phyloP scores from a whole-genome alignment of 2,329 filamentous ascomycete species.

The Lachnellula suecica region DNA sequence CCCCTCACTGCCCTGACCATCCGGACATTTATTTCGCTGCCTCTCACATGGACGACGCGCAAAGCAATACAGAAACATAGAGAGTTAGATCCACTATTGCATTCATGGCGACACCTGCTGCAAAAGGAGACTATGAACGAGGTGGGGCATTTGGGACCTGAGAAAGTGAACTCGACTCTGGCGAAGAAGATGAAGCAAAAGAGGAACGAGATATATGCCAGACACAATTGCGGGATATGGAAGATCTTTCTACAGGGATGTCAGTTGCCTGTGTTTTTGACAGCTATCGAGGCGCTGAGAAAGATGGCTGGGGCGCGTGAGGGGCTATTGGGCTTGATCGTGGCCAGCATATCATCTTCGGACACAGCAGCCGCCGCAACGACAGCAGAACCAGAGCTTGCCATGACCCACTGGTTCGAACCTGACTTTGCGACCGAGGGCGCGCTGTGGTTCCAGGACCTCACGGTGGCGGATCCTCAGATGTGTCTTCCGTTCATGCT shows the following conservation, averaged over 20 bases:
- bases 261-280: conserved; percentile 46
- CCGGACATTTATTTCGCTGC: conserved; percentile 46
- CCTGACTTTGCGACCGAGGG: conserved; percentile 51
- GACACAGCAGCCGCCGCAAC: too few species aligned
- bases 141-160: conserved; percentile 25
- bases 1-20: conserved; percentile 53
- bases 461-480: conserved; percentile 52
- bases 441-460: conserved; percentile 59
- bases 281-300: conserved; percentile 45
- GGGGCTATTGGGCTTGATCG: conserved; percentile 40
- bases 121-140: conserved; percentile 27
- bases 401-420: conserved; percentile 12
- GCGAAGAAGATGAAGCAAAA: conserved; percentile 26
- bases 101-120: conserved; percentile 35
- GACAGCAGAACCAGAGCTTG: too few species aligned
- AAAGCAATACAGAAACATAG: conserved; percentile 39
- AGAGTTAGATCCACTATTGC: conserved; percentile 41
- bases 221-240: conserved; percentile 35
- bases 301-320: conserved; percentile 43
- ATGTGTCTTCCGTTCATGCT: conserved; percentile 48
- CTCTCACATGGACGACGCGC: conserved; percentile 44
- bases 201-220: conserved; percentile 30
- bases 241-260: conserved; percentile 31
- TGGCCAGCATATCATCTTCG: background rate
- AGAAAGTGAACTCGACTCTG: conserved; percentile 11